Evolutionary conservation across 352 stramenopile genomes (phyloP), one percentile per base, ranked within the genome.

Genomic region (Globisporangium orthogonon): DNA sequence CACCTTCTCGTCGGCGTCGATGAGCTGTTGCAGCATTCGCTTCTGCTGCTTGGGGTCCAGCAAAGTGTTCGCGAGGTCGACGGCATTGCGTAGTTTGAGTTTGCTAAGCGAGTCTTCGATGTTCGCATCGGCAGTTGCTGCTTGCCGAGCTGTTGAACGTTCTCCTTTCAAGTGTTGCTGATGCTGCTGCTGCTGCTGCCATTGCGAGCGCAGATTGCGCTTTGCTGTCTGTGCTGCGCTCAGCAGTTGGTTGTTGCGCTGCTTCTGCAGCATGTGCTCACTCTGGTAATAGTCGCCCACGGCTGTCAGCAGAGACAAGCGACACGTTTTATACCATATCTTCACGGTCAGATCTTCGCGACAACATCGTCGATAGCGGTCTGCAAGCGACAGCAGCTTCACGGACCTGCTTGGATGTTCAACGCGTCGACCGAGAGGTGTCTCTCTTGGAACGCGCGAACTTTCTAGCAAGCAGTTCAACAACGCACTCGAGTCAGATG

Each of bases 11-110:
- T 92, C 79, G 6, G 73, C 69, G 17, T 90, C 83, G 33, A 92
- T 87, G 28, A 92, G 54, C 13, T 70, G 72, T 46, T 87, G 73
- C 14, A 87, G 69, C 54, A 88, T 57, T 0, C 72, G 69, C 41
- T 86, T 88, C 58, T 92, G 76, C 53, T 92, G 75, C 50, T 86
- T 86, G 9, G 59, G 61, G 15, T 77, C 75, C 10, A 65, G 43
- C 0, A 87, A 49, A 17, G 72, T 66, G 53, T 82, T 83, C 1
- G 76, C 76, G 10, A 91, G 65, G 52, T 89, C 80, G 5, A 89
- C 77, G 0, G 80, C 80, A 47, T 89, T 91, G 28, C 73, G 74
- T 14, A 91, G 62, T 51, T 91, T 91, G 10, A 80, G 69, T 35
- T 70, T 78, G 59, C 77, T 88, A 7, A 90, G 60, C 17, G 76